Conservation (phyloP, 495 filamentous ascomycete species). For the Baudoinia panamericana region DNA sequence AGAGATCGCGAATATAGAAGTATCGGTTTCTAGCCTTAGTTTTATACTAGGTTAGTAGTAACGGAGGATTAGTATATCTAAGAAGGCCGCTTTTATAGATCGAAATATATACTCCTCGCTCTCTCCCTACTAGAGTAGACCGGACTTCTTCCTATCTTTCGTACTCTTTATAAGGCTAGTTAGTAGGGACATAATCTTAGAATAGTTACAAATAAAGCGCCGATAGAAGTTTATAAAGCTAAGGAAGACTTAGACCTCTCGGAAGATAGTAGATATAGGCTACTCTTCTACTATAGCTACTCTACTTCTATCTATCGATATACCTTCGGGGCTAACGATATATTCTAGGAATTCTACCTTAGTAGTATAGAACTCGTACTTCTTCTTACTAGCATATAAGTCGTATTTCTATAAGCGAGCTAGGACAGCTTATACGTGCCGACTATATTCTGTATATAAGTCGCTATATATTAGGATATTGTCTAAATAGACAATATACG, state of each 20-base stretch:
- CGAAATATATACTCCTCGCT: not conserved
- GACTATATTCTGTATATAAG: conserved; percentile 5
- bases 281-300: conserved; percentile 16
- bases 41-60: not conserved
- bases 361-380: conserved; percentile 10
- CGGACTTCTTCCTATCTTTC: not conserved
- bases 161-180: conserved; percentile 5
- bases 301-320: conserved; percentile 14
- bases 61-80: not conserved
- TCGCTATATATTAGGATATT: conserved; percentile 20
- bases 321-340: conserved; percentile 12
- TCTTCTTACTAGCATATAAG: conserved; percentile 8
- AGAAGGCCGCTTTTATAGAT: not conserved
- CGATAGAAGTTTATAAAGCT: conserved; percentile 24
- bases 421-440: conserved; percentile 7
- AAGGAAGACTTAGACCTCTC: conserved; percentile 21
- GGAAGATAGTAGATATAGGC: conserved; percentile 13
- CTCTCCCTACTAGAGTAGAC: not conserved
- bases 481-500: conserved; percentile 19
- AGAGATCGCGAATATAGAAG: conserved; percentile 18
- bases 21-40: conserved; percentile 8
- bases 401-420: not conserved
- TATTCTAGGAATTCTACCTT: conserved; percentile 15
- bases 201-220: conserved; percentile 16
- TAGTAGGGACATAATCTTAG: conserved; percentile 5